These are phyloP conservation scores for Globisporangium recalcitrans DNA, from an alignment of 352 stramenopile species.

Conservation along the genomic window DNA sequence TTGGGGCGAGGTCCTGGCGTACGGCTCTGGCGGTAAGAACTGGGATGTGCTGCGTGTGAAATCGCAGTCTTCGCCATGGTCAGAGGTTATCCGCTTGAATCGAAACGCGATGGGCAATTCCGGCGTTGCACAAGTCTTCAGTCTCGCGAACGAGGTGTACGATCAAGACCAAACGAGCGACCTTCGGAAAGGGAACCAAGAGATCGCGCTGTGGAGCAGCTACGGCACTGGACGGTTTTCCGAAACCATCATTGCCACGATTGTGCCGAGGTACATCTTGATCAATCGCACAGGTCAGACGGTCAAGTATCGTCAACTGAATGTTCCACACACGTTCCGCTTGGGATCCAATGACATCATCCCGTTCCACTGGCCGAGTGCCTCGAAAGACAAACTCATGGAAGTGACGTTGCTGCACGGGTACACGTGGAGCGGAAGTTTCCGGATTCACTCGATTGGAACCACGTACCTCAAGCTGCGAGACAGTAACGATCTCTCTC, in stretches of 20 bases:
- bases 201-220: slow-evolving; percentile 81
- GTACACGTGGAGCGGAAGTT: slow-evolving; percentile 83
- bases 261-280: slow-evolving; percentile 83
- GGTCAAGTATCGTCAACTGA: slow-evolving; percentile 81
- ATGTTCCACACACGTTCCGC: slow-evolving; percentile 68
- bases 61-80: slow-evolving; percentile 73
- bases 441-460: slow-evolving; percentile 80
- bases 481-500: slow-evolving; percentile 54
- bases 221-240: slow-evolving; percentile 80
- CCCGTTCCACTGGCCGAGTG: slow-evolving; percentile 83
- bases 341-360: slow-evolving; percentile 70
- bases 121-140: slow-evolving; percentile 82
- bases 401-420: slow-evolving; percentile 79
- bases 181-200: slow-evolving; percentile 59
- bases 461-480: slow-evolving; percentile 86
- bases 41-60: slow-evolving; percentile 83
- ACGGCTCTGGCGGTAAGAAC: slow-evolving; percentile 68
- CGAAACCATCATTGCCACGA: slow-evolving; percentile 83
- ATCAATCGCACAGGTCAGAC: slow-evolving; percentile 83
- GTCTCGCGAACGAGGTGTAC: slow-evolving; percentile 62
- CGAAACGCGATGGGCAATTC: slow-evolving; percentile 88
- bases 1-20: slow-evolving; percentile 74
- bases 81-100: slow-evolving; percentile 79
- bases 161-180: slow-evolving; percentile 59
- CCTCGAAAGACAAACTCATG: slow-evolving; percentile 69